Base-by-base conservation (phyloP, 108 stramenopile genomes). In the Discostella stelligeroides region DNA sequence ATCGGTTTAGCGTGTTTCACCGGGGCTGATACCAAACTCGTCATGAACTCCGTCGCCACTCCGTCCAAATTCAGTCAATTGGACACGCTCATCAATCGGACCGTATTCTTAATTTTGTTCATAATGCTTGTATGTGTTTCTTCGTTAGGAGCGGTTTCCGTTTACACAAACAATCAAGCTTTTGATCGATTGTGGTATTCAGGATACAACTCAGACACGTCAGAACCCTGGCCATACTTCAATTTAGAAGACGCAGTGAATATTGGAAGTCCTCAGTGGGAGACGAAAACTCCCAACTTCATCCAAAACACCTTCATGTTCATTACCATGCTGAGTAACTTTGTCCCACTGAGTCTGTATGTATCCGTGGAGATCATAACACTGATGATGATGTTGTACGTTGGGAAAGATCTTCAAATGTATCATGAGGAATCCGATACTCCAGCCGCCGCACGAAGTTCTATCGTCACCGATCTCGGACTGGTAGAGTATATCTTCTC, bases 1-100 rank as follows among this genome's bases (percentile, higher is more conserved):
- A 85, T 98, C 63, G 97, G 97, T 17, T 50, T 98, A 4, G 96
- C 95, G 37, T 95, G 90, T 58, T 98, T 96, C 75, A 98, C 98
- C 15, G 98, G 98, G 27, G 78, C 76, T 11, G 97, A 99, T 66
- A 97, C 97, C 7, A 98, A 98, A 71, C 68, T 99, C 18, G 88
- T 94, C 14, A 84, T 86, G 79, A 98, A 98, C 71, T 90, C 95
- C 17, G 81, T 97, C 37, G 84, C 89, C 7, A 87, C 93, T 14
- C 97, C 96, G 11, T 89, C 92, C 54, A 98, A 98, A 76, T 93
- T 97, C 63, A 92, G 92, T 73, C 86, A 88, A 38, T 62, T 98
- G 27, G 98, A 99, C 65, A 59, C 63, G 39, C 65, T 95, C 42
- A 91, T 90, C 70, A 92, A 90, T 71, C 80, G 83, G 24, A 91